Evolutionary conservation across 495 filamentous ascomycete genomes (phyloP).

Genomic region (Aspergillus bridgeri): DNA sequence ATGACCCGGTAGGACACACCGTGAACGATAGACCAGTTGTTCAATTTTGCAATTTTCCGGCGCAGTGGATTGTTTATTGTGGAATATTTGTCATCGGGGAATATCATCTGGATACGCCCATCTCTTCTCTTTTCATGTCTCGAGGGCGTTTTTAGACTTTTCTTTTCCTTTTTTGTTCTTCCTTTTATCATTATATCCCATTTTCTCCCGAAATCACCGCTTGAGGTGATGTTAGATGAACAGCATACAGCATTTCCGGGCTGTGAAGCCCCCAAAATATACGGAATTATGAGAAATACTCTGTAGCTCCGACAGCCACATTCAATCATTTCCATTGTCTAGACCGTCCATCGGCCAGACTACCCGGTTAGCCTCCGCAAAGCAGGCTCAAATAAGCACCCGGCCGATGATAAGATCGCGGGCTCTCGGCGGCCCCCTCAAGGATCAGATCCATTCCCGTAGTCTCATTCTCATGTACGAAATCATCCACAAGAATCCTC

Average conservation of each 20-base stretch:
- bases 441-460: not conserved
- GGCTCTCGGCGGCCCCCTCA: not conserved
- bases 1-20: slow-evolving; percentile 32
- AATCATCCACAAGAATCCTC: not conserved
- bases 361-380: not conserved
- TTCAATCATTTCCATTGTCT: not conserved
- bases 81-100: not conserved
- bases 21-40: slow-evolving; percentile 1
- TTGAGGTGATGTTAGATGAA: not conserved
- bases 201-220: not conserved
- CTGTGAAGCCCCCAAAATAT: not conserved
- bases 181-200: not conserved
- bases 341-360: not conserved
- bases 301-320: not conserved
- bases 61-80: not conserved
- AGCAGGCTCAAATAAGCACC: not conserved
- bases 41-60: not conserved
- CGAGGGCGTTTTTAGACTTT: not conserved
- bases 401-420: not conserved
- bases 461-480: not conserved
- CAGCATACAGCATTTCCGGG: not conserved
- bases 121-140: not conserved
- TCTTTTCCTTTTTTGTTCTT: not conserved
- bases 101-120: not conserved
- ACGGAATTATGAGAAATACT: not conserved